phyloP scores from a whole-genome alignment of 2,329 filamentous ascomycete genomes.

The Aspergillus glaucus region DNA sequence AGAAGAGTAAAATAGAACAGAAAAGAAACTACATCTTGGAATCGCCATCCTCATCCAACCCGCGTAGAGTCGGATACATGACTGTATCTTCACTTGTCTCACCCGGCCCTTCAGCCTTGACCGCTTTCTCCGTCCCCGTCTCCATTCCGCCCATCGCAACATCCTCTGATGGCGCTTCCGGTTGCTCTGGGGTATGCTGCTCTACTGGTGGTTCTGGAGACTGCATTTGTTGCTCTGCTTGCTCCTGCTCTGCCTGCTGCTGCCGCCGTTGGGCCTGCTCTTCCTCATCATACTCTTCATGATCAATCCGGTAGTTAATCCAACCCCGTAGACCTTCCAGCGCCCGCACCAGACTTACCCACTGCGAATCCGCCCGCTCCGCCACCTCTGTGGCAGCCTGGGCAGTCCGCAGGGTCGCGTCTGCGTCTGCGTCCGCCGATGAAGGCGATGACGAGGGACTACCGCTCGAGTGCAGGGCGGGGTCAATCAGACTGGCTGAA shows the following conservation, averaged over 20 bases:
- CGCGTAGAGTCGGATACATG: conserved; percentile 28
- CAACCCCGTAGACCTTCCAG: conserved; percentile 55
- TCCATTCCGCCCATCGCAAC: conserved; percentile 26
- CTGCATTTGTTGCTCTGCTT: conserved; percentile 1
- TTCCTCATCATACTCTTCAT: conserved; percentile 41
- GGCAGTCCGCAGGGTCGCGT: conserved; percentile 29
- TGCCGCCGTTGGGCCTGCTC: neutral
- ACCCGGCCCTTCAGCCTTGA: conserved; percentile 13
- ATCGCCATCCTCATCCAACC: conserved; percentile 30
- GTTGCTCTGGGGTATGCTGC: neutral
- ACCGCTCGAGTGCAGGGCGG: conserved; percentile 30
- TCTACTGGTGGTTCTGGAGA: neutral
- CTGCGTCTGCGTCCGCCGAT: conserved; percentile 17
- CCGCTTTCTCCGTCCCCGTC: conserved; percentile 26
- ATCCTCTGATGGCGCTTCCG: conserved; percentile 6
- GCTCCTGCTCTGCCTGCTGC: neutral
- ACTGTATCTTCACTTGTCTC: conserved; percentile 14
- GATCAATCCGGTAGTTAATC: conserved; percentile 50
- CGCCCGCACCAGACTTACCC: conserved; percentile 60
- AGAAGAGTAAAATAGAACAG: conserved; percentile 4
- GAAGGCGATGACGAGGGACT: conserved; percentile 2
- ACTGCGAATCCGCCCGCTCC: conserved; percentile 46
- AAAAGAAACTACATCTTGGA: conserved; percentile 26
- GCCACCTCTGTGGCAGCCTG: conserved; percentile 35
- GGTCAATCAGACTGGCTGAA: conserved; percentile 37